Conservation (phyloP, 495 filamentous ascomycete genomes). For the Baudoinia panamericana region DNA sequence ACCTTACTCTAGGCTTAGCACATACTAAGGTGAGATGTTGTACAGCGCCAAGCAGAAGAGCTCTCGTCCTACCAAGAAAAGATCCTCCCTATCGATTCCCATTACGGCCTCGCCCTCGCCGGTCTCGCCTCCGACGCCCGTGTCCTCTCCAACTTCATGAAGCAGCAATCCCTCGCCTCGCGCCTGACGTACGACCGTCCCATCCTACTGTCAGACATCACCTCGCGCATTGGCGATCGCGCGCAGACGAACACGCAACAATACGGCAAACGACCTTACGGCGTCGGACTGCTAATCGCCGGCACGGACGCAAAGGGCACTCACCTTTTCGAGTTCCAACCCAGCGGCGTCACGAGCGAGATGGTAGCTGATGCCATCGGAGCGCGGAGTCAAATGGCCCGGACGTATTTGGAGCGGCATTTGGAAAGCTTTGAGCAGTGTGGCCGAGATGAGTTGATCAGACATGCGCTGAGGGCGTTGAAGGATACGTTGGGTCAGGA, state of each 20-base stretch:
- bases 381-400: constrained; percentile 88
- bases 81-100: constrained; percentile 87
- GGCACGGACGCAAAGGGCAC: constrained; percentile 88
- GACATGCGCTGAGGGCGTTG: constrained; percentile 77
- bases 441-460: constrained; percentile 70
- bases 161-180: constrained; percentile 90
- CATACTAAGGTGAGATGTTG: no score
- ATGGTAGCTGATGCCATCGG: constrained; percentile 93
- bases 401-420: constrained; percentile 89
- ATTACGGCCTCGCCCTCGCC: constrained; percentile 90
- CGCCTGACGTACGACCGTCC: constrained; percentile 90
- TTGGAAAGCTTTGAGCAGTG: constrained; percentile 64
- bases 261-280: constrained; percentile 92
- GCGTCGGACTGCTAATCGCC: constrained; percentile 84
- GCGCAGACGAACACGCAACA: constrained; percentile 96
- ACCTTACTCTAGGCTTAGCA: no score
- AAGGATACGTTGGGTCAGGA: constrained; percentile 95
- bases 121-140: constrained; percentile 96
- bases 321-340: constrained; percentile 97
- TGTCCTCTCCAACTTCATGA: constrained; percentile 99
- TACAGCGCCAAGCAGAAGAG: constrained; percentile 95
- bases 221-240: constrained; percentile 82
- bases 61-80: constrained; percentile 99
- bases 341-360: constrained; percentile 88
- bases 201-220: constrained; percentile 76